Percentiles rank a stretch among this genome's conserved stretches.
These are phyloP conservation scores for Cubamyces lactineus DNA, from an alignment of 768 basidiomycete genomes.

Conservation along the genomic window DNA sequence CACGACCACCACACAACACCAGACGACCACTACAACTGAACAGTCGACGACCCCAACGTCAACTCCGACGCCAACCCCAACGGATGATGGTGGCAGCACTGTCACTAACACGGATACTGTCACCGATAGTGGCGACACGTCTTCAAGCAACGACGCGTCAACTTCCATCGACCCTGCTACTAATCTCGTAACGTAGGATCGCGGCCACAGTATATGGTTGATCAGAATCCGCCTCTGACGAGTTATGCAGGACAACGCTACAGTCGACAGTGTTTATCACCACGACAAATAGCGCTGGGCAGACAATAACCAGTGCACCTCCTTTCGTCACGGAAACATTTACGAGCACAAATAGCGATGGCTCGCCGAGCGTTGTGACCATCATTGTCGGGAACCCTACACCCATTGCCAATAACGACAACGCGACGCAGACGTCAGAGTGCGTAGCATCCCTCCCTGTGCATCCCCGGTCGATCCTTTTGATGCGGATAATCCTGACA, in stretches of 20 bases:
- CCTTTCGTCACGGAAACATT: slow-evolving; percentile 58
- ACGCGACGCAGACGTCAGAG: slow-evolving; percentile 51
- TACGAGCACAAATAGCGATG: slow-evolving; percentile 58
- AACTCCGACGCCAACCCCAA: not conserved
- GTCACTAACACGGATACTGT: not conserved
- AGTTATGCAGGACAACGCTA: slow-evolving; percentile 51
- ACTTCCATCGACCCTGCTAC: not conserved
- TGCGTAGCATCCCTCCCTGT: slow-evolving; percentile 39
- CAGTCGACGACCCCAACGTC: not conserved
- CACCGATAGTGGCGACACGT: not conserved
- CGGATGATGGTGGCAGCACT: not conserved
- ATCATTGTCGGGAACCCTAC: slow-evolving; percentile 73
- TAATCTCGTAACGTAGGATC: slow-evolving; percentile 11
- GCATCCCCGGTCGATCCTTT: not conserved
- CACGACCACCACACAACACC: slow-evolving; percentile 7
- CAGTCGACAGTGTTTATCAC: slow-evolving; percentile 55
- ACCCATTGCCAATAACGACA: slow-evolving; percentile 45
- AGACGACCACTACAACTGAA: slow-evolving; percentile 9
- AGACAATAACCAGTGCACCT: slow-evolving; percentile 53
- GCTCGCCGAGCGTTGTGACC: slow-evolving; percentile 60
- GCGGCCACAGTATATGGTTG: not conserved
- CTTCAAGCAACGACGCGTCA: not conserved
- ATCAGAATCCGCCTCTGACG: not conserved
- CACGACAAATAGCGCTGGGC: slow-evolving; percentile 62
- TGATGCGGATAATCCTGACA: not conserved